Base-by-base conservation (phyloP, 768 basidiomycete species). In the Hygrocybe coccinea region DNA sequence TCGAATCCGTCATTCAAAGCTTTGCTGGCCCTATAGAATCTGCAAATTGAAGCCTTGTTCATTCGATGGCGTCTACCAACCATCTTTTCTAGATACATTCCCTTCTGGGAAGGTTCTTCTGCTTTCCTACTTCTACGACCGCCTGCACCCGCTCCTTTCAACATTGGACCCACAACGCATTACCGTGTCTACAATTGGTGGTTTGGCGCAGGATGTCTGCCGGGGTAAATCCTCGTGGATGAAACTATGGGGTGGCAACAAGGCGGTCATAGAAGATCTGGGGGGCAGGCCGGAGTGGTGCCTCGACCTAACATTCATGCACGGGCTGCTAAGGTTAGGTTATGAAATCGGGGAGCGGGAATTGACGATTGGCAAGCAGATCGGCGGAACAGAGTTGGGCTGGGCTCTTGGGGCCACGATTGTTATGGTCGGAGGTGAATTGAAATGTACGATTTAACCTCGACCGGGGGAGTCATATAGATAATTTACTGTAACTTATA, bases 91-190 rank as follows among this genome's bases (percentile, higher is more conserved):
- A 56, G 89, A 95, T 59, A 86, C 91, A 9, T 97, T 97, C 81
- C 82, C 87, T 1, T 71, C 77, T 9, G 95, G 95, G 56, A 86
- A 85, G 64, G 79, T 95, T 59, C 81, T 95, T 24, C 82, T 95
- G n/a, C 79, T 99, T 1, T 97, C 94, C 21, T 99, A 98, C 79
- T 99, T 98, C 74, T 97, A 93, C 74, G 97, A 98, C 76, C 89
- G 97, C 36, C 78, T 95, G 56, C 72, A 78, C 24, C 95, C 94
- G 0, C 81, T 99, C 56, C 73, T 93, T 48, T 71, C 66, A 14
- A 43, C 43, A 36, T 53, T 56, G 15, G 52, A 60, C 29, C 29
- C 59, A 1, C 59, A 9, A 55, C 64, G 1, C 52, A 54, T 85
- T 43, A 77, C 76, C 1, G 73, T 93, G 10, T 73, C 79, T 38